A percentile compares a stretch with the other conserved stretches of the same genome.
Conservation (phyloP, 106 monocot genomes). For the Acorus gramineus region DNA sequence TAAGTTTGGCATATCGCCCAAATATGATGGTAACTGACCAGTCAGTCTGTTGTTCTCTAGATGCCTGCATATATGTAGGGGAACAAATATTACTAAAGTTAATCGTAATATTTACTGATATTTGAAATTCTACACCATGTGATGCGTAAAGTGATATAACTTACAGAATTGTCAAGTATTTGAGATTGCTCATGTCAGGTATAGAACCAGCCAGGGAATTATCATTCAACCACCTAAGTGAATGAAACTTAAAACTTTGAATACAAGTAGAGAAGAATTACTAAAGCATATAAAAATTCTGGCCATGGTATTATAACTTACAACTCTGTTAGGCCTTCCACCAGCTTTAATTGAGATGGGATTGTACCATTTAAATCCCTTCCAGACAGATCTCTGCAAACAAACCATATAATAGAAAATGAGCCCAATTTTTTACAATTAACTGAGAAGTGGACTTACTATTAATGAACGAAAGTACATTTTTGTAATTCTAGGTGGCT, state of each 20-base stretch:
- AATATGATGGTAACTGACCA: constrained; percentile 32
- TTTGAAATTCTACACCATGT: too few relatives aligned
- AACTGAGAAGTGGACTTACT: too few relatives aligned
- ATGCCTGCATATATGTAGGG: constrained; percentile 19
- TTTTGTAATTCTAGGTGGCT: constrained; percentile 29
- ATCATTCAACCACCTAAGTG: constrained; percentile 34
- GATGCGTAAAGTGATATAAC: constrained; percentile 2
- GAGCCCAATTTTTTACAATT: too few relatives aligned
- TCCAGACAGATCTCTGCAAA: constrained; percentile 14
- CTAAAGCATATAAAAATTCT: too few relatives aligned
- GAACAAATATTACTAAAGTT: too few relatives aligned
- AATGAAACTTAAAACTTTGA: neutral
- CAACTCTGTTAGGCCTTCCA: constrained; percentile 24
- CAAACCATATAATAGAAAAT: too few relatives aligned
- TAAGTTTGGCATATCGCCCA: constrained; percentile 27
- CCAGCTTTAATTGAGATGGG: constrained; percentile 17
- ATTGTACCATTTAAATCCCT: constrained; percentile 21
- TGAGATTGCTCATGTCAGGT: constrained; percentile 30
- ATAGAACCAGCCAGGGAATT: constrained; percentile 26
- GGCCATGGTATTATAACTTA: constrained; percentile 1
- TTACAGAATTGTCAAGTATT: constrained; percentile 16
- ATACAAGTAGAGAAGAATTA: too few relatives aligned
- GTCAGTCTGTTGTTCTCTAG: constrained; percentile 38
- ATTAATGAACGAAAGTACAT: constrained; percentile 16
- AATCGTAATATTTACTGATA: too few relatives aligned